Base-by-base conservation (phyloP, 352 stramenopile species). In the Pythium grandisporangium region DNA sequence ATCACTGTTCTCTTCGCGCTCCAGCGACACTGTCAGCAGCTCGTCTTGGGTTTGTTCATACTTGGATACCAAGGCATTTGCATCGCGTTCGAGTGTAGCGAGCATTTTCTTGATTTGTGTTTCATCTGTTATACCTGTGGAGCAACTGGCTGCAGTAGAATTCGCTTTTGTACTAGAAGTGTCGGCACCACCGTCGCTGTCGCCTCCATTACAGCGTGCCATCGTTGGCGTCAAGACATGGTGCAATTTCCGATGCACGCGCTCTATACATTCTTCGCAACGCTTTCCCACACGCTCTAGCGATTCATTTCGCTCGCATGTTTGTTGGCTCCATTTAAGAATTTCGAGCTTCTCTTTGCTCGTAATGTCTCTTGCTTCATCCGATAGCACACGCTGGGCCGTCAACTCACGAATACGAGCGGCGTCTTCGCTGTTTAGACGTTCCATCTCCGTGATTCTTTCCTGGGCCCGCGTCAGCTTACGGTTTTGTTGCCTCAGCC, bases 301-400 rank as follows among this genome's bases (percentile, higher is more conserved):
- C 21, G 22, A 39, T 30, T 84, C 70, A 34, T 47, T 74, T 51
- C 74, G 72, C 37, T 64, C 59, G 35, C 69, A 82, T 12, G 61
- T 61, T 25, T 78, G 48, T 34, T 82, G 63, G 32, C 69, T 76
- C 74, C 74, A 84, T 35, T 70, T 56, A 17, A 87, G 47, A 10
- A 84, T 47, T 24, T 84, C 69, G 12, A 55, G 48, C 45, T 84
- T 84, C 43, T 87, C 74, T 12, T 72, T 55, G 5, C 30, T 52
- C n/a, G 58, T 47, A 21, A 87, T 82, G n/a, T 84, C 74, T 6
- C 69, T 66, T 2, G 70, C 66, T 30, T 84, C 61, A 40, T 87
- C 71, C 13, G 57, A 53, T 6, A 87, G 16, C 19, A 52, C 46
- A 19, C 65, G 40, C 27, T 79, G 58, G 23, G 77, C 64, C 0